Conservation (phyloP, 108 stramenopile genomes). For the Aurantiochytrium sp. region DNA sequence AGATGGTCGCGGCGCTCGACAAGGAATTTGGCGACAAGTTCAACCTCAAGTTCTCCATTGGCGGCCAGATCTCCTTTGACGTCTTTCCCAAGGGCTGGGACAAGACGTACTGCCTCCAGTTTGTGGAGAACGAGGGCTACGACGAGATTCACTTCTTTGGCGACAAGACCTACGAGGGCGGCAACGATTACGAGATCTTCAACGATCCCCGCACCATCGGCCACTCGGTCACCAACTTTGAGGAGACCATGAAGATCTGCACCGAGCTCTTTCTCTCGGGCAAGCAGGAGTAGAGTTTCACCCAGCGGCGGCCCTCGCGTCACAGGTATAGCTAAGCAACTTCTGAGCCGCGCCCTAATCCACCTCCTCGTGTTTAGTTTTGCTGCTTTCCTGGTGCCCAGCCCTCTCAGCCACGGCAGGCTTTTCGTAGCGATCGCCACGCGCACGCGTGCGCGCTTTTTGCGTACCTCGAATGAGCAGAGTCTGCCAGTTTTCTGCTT, state of each 20-base stretch:
- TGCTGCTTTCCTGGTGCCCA: no score
- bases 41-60: slow-evolving; percentile 87
- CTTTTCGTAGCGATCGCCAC: no score
- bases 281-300: neutral
- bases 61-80: slow-evolving; percentile 98
- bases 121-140: slow-evolving; percentile 71
- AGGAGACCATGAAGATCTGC: slow-evolving; percentile 89
- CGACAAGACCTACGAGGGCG: slow-evolving; percentile 98
- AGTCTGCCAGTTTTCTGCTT: no score
- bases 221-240: slow-evolving; percentile 88
- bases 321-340: no score
- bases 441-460: no score
- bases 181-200: slow-evolving; percentile 98
- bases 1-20: slow-evolving; percentile 54
- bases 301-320: no score
- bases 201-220: slow-evolving; percentile 82
- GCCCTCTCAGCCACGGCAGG: no score
- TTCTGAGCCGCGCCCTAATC: no score
- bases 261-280: slow-evolving; percentile 71
- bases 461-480: no score
- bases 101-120: slow-evolving; percentile 95
- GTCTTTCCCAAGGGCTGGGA: slow-evolving; percentile 97
- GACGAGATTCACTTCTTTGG: slow-evolving; percentile 99
- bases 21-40: slow-evolving; percentile 61
- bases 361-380: no score